These are phyloP conservation scores for Elsinoe perseae DNA, from an alignment of 2,329 filamentous ascomycete genomes.

Conservation along the genomic window DNA sequence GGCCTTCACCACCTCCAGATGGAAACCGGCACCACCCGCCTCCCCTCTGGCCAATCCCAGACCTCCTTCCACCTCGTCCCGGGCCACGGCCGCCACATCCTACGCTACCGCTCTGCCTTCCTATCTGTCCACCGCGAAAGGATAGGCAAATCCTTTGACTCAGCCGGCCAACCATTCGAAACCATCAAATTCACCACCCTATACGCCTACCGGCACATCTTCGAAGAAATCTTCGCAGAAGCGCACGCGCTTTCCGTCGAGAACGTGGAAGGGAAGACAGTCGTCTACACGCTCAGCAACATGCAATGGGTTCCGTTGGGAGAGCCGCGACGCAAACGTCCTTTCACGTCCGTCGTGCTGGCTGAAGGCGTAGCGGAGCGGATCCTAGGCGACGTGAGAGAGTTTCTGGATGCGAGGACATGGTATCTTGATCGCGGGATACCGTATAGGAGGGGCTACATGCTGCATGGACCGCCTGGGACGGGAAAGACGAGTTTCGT, in stretches of 20 bases:
- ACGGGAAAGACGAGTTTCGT: slow-evolving; percentile 96
- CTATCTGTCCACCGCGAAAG: slow-evolving; percentile 82
- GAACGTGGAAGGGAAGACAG: slow-evolving; percentile 83
- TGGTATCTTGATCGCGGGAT: slow-evolving; percentile 97
- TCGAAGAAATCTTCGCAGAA: slow-evolving; percentile 82
- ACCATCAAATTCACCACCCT: slow-evolving; percentile 87
- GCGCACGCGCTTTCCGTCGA: slow-evolving; percentile 72
- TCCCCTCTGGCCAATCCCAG: slow-evolving; percentile 59
- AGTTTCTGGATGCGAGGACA: slow-evolving; percentile 68
- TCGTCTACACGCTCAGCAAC: slow-evolving; percentile 78
- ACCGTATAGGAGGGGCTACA: slow-evolving; percentile 81
- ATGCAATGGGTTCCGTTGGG: slow-evolving; percentile 82
- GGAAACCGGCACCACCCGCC: slow-evolving; percentile 54
- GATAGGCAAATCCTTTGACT: slow-evolving; percentile 66
- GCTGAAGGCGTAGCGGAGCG: slow-evolving; percentile 75
- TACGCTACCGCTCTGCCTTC: slow-evolving; percentile 80
- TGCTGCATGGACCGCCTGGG: slow-evolving; percentile 81
- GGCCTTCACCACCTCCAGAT: slow-evolving; percentile 58
- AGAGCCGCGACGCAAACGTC: slow-evolving; percentile 75
- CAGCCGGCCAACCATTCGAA: slow-evolving; percentile 86
- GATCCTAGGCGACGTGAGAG: slow-evolving; percentile 71
- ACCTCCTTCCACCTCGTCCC: slow-evolving; percentile 85
- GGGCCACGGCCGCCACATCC: slow-evolving; percentile 78
- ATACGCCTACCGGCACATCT: slow-evolving; percentile 80
- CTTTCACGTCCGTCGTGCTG: slow-evolving; percentile 78